A percentile compares a stretch with the other conserved stretches of the same genome.
These are phyloP conservation scores for Zoysia pacifica DNA, from an alignment of 176 grass and related monocot genomes.

Conservation along the genomic window DNA sequence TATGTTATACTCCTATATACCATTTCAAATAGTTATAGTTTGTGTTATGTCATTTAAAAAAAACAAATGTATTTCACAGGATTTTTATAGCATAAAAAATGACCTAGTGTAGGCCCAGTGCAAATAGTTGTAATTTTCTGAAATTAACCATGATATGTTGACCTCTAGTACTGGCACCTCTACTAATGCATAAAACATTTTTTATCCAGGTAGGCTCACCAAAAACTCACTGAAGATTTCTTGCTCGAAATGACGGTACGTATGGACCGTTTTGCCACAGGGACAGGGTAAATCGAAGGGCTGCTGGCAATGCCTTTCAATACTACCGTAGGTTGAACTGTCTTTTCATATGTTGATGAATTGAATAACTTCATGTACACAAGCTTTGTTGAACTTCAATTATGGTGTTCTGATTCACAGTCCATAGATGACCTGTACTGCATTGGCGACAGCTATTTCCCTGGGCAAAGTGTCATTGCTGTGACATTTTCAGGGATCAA, in stretches of 20 bases:
- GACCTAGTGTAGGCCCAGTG: no score
- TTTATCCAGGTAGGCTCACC: constrained; percentile 86
- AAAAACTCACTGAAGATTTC: constrained; percentile 90
- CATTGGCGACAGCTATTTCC: constrained; percentile 95
- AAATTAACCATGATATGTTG: neutral
- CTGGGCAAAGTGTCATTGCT: constrained; percentile 93
- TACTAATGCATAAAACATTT: neutral
- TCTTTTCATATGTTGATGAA: neutral
- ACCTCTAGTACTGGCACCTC: neutral
- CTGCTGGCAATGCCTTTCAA: constrained; percentile 96
- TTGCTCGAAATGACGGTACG: constrained; percentile 83
- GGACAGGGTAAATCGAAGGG: constrained; percentile 71
- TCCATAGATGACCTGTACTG: constrained; percentile 93
- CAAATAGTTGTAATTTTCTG: no score
- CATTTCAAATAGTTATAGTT: no score
- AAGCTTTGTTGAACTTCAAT: constrained; percentile 33
- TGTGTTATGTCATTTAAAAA: no score
- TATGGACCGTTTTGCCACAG: constrained; percentile 95
- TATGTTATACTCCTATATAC: no score
- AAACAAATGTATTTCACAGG: no score
- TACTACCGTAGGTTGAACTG: constrained; percentile 66
- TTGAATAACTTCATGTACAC: constrained; percentile 2
- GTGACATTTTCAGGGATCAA: constrained; percentile 95
- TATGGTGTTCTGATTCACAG: constrained; percentile 43
- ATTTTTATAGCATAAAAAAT: no score